Conservation (phyloP, 2,329 filamentous ascomycete species). For the Phaeosphaeriaceae sp. region DNA sequence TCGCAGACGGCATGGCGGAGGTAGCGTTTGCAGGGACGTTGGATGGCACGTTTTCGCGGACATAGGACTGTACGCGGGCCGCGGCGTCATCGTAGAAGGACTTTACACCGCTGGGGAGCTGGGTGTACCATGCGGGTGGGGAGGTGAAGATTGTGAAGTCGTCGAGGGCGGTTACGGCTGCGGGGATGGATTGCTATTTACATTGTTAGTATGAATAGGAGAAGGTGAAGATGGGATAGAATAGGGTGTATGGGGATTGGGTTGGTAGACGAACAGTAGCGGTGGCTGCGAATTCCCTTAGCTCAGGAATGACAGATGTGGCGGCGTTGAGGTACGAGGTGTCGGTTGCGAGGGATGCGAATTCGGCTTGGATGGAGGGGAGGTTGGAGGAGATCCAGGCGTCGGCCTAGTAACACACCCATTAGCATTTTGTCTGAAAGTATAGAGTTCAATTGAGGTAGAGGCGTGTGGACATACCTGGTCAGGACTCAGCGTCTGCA, state of each 20-base stretch:
- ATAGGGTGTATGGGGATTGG: too few relatives aligned
- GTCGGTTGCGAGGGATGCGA: neutral
- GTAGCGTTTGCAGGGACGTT: neutral
- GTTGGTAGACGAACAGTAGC: neutral
- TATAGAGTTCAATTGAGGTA: too few relatives aligned
- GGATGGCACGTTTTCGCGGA: neutral
- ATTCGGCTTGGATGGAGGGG: conserved; percentile 1
- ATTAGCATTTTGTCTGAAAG: too few relatives aligned
- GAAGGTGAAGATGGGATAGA: neutral
- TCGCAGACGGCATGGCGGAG: neutral
- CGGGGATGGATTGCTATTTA: neutral
- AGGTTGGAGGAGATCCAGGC: conserved; percentile 1
- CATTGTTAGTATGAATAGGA: neutral
- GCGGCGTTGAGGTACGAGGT: neutral
- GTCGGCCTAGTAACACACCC: too few relatives aligned
- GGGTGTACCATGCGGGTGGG: neutral
- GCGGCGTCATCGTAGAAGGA: neutral
- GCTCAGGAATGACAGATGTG: neutral
- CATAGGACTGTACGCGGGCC: neutral
- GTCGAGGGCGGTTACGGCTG: neutral
- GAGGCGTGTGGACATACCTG: neutral
- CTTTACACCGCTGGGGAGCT: neutral
- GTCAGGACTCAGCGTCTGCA: neutral
- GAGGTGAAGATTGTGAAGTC: conserved; percentile 3
- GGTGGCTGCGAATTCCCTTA: neutral